phyloP scores from a whole-genome alignment of 208 protist species.

The Plasmodiophora brassicae region DNA sequence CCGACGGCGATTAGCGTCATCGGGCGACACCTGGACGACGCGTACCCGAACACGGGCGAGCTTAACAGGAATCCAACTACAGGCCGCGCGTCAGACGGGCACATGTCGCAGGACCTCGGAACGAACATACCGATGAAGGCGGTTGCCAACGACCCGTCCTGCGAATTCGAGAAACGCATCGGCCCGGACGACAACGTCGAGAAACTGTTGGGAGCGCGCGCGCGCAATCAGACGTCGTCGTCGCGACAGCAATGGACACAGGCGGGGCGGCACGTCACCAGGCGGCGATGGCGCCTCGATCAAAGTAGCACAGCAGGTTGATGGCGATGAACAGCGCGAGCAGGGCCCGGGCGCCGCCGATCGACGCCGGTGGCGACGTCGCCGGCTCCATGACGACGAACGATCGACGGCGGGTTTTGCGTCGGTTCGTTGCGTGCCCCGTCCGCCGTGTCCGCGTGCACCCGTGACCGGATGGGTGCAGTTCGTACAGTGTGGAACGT shows the following conservation, averaged over 20 bases:
- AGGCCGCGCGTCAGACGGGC: not conserved
- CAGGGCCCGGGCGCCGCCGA: not conserved
- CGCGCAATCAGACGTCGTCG: not conserved
- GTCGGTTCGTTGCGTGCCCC: too few species aligned
- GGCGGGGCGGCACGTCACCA: too few species aligned
- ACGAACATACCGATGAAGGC: not conserved
- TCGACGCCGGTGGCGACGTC: too few species aligned
- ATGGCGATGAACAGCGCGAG: not conserved
- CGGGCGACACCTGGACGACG: not conserved
- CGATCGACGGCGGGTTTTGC: too few species aligned
- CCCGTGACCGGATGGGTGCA: too few species aligned
- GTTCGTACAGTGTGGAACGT: too few species aligned
- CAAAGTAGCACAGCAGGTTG: constrained; percentile 15
- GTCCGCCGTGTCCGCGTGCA: too few species aligned
- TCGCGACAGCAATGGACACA: too few species aligned
- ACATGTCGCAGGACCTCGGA: not conserved
- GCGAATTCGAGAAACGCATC: not conserved
- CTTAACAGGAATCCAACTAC: not conserved
- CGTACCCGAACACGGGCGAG: not conserved
- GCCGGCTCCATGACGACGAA: too few species aligned
- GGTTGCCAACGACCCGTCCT: not conserved
- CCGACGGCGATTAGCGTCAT: not conserved
- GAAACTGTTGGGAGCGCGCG: not conserved
- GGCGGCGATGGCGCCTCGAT: not conserved
- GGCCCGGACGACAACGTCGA: not conserved